Evolutionary conservation across 306 rosid species (phyloP), one percentile per base, ranked within the genome.

Genomic region (Hippophae gyantsensis): DNA sequence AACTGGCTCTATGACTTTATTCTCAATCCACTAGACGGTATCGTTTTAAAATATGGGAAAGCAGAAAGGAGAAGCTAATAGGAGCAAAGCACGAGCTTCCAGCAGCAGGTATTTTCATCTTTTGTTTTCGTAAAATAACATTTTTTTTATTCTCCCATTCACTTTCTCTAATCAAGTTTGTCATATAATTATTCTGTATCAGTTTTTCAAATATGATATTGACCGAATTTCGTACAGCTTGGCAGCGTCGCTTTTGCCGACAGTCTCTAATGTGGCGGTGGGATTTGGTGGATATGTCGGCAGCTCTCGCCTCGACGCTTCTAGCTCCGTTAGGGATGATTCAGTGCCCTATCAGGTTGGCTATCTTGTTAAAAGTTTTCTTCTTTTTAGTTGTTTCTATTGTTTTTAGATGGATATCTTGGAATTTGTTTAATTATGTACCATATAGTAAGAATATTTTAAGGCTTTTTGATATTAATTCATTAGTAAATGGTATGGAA

Each of bases 281-380:
- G 96, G 98, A 61, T 90, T 90, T 67, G 98, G 95, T 18, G 98
- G 98, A 50, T 90, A 79, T 64, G 83, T 90, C 14, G 98, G 98
- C 2, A 82, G 87, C 48, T 83, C 95, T 4, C 87, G 98, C 53
- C 72, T 90, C 48, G 96, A 85, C 72, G 72, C 79, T 75, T 54
- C 95, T 43, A 32, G 3, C 38, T 41, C 69, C 48, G 65, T 92
- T 9, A 73, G 78, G 27, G 96, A 90, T 0, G 95, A 87, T 5
- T 63, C 92, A 9, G 62, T 58, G 9, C 61, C 89, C 11, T 74
- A 74, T 65, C 42, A 67, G 54, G 98, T 90, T 78, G 7, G 86
- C 18, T 48, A 32, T 64, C 61, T 18, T 13, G 40, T 38, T 58
- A 18, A 8, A 8, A 5, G 7, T 3, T 54, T 18, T 65, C 51